These are phyloP conservation scores for Xerocomellus intermedius DNA, from an alignment of 768 basidiomycete genomes.

Conservation along the genomic window DNA sequence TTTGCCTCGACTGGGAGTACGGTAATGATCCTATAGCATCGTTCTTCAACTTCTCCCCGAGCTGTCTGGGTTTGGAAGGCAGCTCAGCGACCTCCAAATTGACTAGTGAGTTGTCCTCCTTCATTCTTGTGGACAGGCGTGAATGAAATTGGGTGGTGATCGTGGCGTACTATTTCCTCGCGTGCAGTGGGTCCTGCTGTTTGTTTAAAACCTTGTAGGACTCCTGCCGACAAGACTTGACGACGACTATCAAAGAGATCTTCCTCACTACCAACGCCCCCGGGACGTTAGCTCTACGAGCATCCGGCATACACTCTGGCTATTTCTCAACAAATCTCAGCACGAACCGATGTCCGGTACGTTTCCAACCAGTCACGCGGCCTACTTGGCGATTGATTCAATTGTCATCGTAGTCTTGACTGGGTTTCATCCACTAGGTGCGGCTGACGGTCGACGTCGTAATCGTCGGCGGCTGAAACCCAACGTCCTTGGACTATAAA, in stretches of 20 bases:
- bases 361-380: conserved; percentile 2
- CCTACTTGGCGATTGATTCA: not conserved
- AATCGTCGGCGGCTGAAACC: conserved; percentile 6
- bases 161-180: too few species aligned
- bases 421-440: not conserved
- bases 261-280: not conserved
- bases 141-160: not conserved
- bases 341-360: not conserved
- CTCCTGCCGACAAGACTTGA: not conserved
- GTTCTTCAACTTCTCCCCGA: not conserved
- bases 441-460: conserved; percentile 16
- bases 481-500: conserved; percentile 11
- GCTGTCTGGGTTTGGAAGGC: not conserved
- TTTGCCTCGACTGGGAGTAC: not conserved
- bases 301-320: not conserved
- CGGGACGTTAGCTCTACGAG: not conserved
- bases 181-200: not conserved
- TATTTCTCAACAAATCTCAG: not conserved
- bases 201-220: too few species aligned
- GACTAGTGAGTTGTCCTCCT: not conserved
- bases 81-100: not conserved
- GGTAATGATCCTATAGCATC: too few species aligned
- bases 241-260: not conserved
- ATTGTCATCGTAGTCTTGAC: not conserved
- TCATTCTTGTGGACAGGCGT: not conserved